Evolutionary conservation across 148 eudicot species (phyloP).

Genomic region (Drosera capensis): DNA sequence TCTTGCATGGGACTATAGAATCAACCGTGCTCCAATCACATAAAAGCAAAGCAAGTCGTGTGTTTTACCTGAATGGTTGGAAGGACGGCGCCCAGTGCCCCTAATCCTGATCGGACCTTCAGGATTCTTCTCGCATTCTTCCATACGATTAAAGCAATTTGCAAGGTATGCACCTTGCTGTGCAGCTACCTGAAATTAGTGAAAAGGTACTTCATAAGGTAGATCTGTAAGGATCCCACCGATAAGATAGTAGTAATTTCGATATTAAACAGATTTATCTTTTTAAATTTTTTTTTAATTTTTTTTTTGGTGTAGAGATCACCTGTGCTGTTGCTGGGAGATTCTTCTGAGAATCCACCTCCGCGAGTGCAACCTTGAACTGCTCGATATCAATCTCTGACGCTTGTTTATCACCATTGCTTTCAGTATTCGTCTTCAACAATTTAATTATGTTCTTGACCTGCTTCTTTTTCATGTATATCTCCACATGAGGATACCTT

Average conservation of each 20-base stretch:
- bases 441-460: constrained; percentile 24
- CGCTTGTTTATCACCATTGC: constrained; percentile 16
- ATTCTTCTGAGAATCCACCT: constrained; percentile 67
- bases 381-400: constrained; percentile 38
- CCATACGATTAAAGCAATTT: constrained; percentile 43
- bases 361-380: constrained; percentile 50
- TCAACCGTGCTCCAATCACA: too few species aligned
- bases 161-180: constrained; percentile 59
- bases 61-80: neutral
- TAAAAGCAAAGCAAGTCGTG: neutral
- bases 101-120: constrained; percentile 49
- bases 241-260: neutral
- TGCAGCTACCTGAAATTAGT: constrained; percentile 27
- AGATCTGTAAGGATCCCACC: neutral
- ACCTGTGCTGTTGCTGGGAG: constrained; percentile 95
- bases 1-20: too few species aligned
- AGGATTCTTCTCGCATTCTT: constrained; percentile 26
- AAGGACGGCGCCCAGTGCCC: constrained; percentile 25
- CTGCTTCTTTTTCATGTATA: constrained; percentile 40
- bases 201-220: neutral
- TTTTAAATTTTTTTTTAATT: too few species aligned
- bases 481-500: constrained; percentile 52
- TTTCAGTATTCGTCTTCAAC: constrained; percentile 17
- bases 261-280: neutral
- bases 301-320: too few species aligned